Base-by-base conservation (phyloP, 192 early-diverging fungal genomes). In the Podila epigama region DNA sequence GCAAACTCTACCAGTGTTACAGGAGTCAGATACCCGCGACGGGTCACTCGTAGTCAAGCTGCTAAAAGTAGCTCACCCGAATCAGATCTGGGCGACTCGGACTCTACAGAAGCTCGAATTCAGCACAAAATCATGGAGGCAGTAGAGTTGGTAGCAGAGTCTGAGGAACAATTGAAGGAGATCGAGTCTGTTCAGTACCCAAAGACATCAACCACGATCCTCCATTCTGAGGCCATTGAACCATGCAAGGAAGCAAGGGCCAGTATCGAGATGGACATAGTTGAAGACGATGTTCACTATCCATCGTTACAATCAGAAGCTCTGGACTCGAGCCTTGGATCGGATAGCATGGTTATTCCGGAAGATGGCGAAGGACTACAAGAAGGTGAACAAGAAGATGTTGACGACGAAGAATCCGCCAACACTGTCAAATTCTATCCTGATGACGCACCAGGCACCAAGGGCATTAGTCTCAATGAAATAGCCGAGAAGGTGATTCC, bases 361-460 rank as follows among this genome's bases (percentile, higher is more conserved):
- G 3, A 12, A 15, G 10, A 42, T 64, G 28, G 69, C 63, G 11
- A 18, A 65, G 1, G 69, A 64, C 4, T 40, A 51, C n/a, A 13
- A 13, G 8, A 64, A 53, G 25, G 51, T 36, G 16, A 15, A 40
- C 55, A 53, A 20, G 44, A 58, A 7, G 69, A 70, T 3, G 69
- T 58, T 16, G 62, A 63, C 32, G 56, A 65, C 8, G 39, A 60
- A n/a, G 70, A 65, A 51, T 42, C 25, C 20, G 44, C 62, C 4
- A 57, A 72, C 15, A 72, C 62, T 5, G 60, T 75, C 64, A 75
- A 58, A 20, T 75, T 58, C 33, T 75, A 67, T 22, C 64, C 64
- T 22, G 44, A 48, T 22, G 44, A 48, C n/a, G n/a, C n/a, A 48
- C 25, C 44, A 7, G 20, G n/a, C 1, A 22, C 2, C 44, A 48